phyloP scores from a whole-genome alignment of 2,329 filamentous ascomycete genomes.

The Claviceps sorghi region DNA sequence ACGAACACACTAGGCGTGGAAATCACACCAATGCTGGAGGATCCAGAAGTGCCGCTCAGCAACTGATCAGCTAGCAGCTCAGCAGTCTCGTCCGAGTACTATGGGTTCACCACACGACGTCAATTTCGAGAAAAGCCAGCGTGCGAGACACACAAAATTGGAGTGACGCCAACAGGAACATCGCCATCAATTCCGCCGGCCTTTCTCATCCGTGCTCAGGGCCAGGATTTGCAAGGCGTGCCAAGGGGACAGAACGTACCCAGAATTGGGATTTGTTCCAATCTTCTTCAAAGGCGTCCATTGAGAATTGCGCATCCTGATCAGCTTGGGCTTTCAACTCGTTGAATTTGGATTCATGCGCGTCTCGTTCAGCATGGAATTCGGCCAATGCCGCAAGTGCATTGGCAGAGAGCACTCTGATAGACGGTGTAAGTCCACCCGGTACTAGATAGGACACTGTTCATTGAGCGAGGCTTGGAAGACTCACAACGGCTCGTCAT shows the following conservation, averaged over 20 bases:
- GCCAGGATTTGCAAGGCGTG: background rate
- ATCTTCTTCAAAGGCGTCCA: constrained; percentile 63
- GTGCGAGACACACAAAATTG: background rate
- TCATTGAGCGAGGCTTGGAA: background rate
- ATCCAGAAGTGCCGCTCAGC: constrained; percentile 41
- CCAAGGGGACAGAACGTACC: constrained; percentile 32
- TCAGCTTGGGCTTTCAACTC: constrained; percentile 49
- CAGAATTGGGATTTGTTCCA: constrained; percentile 80
- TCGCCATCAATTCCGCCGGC: background rate
- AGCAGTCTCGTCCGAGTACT: constrained; percentile 64
- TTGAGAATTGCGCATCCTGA: constrained; percentile 33
- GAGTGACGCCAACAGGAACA: background rate
- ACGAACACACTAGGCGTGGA: constrained; percentile 68
- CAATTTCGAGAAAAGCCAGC: background rate
- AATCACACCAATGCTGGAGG: constrained; percentile 51
- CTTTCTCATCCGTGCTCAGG: background rate
- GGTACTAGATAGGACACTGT: background rate
- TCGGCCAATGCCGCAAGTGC: constrained; percentile 55
- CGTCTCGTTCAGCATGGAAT: constrained; percentile 62
- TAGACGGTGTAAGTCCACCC: constrained; percentile 4
- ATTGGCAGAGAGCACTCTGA: constrained; percentile 43
- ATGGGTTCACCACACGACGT: background rate
- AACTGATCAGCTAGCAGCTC: constrained; percentile 47
- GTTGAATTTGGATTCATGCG: constrained; percentile 50
- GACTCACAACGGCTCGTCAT: constrained; percentile 36